A percentile compares a stretch with the other conserved stretches of the same genome.
These are phyloP conservation scores for Domatiomyces catenatus DNA, from an alignment of 2,329 filamentous ascomycete species.

Conservation along the genomic window DNA sequence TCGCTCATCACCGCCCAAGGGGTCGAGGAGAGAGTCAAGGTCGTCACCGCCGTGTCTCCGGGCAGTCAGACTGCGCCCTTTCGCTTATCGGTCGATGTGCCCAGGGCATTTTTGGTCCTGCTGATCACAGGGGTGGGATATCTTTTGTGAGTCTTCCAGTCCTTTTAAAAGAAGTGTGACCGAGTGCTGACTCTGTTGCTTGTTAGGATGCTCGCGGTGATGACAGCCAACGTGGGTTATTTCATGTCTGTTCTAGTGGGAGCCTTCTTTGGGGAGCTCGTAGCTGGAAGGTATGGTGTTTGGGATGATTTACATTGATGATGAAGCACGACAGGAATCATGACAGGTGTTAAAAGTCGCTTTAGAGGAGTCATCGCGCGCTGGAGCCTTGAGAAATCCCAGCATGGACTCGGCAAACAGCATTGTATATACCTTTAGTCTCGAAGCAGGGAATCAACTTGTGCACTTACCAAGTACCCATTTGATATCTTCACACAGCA, in stretches of 20 bases:
- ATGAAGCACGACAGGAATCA: not conserved
- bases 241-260: constrained; percentile 65
- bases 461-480: not conserved
- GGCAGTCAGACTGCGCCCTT: constrained; percentile 46
- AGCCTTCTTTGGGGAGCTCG: constrained; percentile 72
- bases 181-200: constrained; percentile 3
- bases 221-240: constrained; percentile 78
- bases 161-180: not conserved
- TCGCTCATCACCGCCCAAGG: constrained; percentile 58
- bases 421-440: no score
- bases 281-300: constrained; percentile 53
- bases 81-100: constrained; percentile 64
- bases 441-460: no score
- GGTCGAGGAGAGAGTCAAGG: constrained; percentile 62
- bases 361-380: not conserved
- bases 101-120: constrained; percentile 55
- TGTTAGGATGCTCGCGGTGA: constrained; percentile 73
- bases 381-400: not conserved
- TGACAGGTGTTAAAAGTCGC: not conserved
- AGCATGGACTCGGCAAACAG: no score
- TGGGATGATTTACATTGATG: constrained; percentile 24
- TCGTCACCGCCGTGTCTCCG: constrained; percentile 42
- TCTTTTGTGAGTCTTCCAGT: constrained; percentile 52
- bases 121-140: constrained; percentile 65
- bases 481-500: not conserved